phyloP scores from a whole-genome alignment of 2,329 filamentous ascomycete species.

The Zopfia rhizophila region DNA sequence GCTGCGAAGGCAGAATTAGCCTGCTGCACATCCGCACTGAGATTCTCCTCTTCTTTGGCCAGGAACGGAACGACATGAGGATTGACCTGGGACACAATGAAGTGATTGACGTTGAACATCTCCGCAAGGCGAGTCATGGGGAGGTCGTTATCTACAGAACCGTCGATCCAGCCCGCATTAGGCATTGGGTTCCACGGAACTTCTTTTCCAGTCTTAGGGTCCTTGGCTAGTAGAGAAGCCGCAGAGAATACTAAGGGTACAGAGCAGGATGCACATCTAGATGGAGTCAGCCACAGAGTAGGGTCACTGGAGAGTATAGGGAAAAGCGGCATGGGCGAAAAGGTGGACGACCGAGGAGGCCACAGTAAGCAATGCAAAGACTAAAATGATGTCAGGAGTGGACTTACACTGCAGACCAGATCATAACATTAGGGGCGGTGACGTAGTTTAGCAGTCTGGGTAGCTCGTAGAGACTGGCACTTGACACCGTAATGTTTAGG shows the following conservation, averaged over 20 bases:
- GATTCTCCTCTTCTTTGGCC: slow-evolving; percentile 73
- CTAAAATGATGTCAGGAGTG: no score
- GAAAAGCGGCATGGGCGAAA: no score
- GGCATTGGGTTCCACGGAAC: slow-evolving; percentile 87
- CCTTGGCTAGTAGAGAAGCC: slow-evolving; percentile 82
- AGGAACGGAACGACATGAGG: slow-evolving; percentile 92
- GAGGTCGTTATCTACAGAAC: slow-evolving; percentile 92
- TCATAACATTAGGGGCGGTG: slow-evolving; percentile 91
- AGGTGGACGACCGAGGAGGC: no score
- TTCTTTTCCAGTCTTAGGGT: slow-evolving; percentile 80
- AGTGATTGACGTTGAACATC: slow-evolving; percentile 98
- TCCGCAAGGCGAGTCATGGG: slow-evolving; percentile 90
- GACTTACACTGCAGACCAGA: slow-evolving; percentile 87
- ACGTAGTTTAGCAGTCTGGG: slow-evolving; percentile 91
- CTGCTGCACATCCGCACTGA: slow-evolving; percentile 45
- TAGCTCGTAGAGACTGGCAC: slow-evolving; percentile 85
- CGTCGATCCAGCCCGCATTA: slow-evolving; percentile 85
- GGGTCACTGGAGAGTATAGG: not conserved
- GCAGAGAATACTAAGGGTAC: slow-evolving; percentile 88
- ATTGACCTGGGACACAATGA: slow-evolving; percentile 97
- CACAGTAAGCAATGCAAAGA: not conserved
- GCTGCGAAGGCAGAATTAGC: slow-evolving; percentile 49
- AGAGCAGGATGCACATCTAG: slow-evolving; percentile 86
- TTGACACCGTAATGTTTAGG: slow-evolving; percentile 93
- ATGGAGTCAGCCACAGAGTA: slow-evolving; percentile 20